phyloP scores from a whole-genome alignment of 148 eudicot genomes.

The Simmondsia chinensis region DNA sequence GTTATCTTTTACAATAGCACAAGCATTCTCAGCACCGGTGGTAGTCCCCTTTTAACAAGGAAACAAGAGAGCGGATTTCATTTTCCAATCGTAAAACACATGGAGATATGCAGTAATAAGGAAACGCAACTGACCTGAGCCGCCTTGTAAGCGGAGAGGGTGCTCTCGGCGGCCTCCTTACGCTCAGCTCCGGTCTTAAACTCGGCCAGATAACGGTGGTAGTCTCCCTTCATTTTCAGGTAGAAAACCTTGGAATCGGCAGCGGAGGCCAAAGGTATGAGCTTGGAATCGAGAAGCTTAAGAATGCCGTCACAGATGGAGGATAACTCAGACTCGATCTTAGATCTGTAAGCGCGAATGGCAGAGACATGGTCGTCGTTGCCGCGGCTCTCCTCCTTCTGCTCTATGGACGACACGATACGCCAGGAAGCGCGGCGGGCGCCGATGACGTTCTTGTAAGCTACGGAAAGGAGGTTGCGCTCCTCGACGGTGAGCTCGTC shows the following conservation, averaged over 20 bases:
- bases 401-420: conserved; percentile 19
- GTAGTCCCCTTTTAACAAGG: too few species aligned
- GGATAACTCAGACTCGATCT: conserved; percentile 15
- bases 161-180: conserved; percentile 16
- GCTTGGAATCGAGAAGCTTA: conserved; percentile 7
- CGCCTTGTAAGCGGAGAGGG: conserved; percentile 19
- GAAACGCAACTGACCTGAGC: conserved; percentile 1
- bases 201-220: conserved; percentile 25
- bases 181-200: conserved; percentile 19
- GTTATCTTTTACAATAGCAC: too few species aligned
- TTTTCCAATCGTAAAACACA: too few species aligned
- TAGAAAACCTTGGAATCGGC: conserved; percentile 19
- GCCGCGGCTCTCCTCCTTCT: conserved; percentile 23
- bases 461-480: conserved; percentile 23
- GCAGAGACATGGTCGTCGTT: conserved; percentile 14
- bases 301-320: conserved; percentile 14
- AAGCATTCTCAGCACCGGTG: too few species aligned
- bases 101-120: neutral
- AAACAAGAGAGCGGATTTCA: too few species aligned
- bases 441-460: conserved; percentile 24
- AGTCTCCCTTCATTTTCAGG: conserved; percentile 26
- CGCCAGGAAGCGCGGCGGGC: conserved; percentile 28
- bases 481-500: conserved; percentile 20
- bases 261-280: conserved; percentile 7
- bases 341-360: conserved; percentile 17